Evolutionary conservation across 805 yeast species (phyloP), one percentile per base, ranked within the genome.

Genomic region (Candida silvicultrix): DNA sequence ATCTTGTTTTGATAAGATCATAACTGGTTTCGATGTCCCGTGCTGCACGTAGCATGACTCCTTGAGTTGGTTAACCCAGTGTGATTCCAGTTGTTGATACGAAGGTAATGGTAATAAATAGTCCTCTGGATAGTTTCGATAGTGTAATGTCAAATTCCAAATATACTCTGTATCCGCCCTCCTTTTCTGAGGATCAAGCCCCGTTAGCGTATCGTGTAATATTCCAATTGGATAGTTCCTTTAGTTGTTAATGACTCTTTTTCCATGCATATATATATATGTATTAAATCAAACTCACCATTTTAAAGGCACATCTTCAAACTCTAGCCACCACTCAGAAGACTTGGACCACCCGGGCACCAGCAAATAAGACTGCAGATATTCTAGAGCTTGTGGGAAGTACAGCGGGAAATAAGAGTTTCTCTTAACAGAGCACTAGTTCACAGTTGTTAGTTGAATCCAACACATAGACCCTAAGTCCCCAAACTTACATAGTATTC

Each of bases 21-120:
- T 85, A n/a, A 92, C 77, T 2, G 80, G 74, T 49, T 85, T 88
- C 6, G 96, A 74, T n/a, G 79, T 75, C 0, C 96, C 96, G 52
- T 83, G 80, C 34, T 85, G 62, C 0, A 89, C 78, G 56, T 74
- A 88, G 56, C 89, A 80, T 5, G 89, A 76, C 58, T 92, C 97
- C 57, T 94, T 92, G 59, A 89, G 66, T 48, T 81, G 89, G 59
- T 92, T 89, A 49, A 81, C 67, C 83, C 94, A 82, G 42, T 77
- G 73, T 43, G 73, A 75, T 40, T 64, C 71, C 47, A 79, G 52
- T 12, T 70, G 58, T 21, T 55, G 49, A 45, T 40, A n/a, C 4
- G 55, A 56, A 2, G 64, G 46, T 41, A 62, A 45, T 41, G 78
- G 70, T 14, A 78, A 66, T 20, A 83, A 54, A 23, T 67, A 62